These are phyloP conservation scores for Stylonectria norvegica DNA, from an alignment of 2,329 filamentous ascomycete genomes.

Conservation along the genomic window DNA sequence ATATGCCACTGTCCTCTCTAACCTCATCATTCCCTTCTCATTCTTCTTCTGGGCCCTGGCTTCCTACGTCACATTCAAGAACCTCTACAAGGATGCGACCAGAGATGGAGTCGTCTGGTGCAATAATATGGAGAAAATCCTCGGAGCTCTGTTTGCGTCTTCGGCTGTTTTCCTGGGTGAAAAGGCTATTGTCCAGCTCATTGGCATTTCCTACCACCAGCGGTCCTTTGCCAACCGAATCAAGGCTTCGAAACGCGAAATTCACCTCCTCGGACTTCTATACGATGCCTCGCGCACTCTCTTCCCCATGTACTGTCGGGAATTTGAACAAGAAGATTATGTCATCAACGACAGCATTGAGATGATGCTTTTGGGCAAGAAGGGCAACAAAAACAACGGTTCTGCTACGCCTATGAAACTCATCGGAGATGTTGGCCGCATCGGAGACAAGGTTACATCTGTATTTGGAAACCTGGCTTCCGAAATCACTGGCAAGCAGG, in stretches of 20 bases:
- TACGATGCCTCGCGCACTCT: conserved; percentile 86
- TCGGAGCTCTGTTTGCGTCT: conserved; percentile 65
- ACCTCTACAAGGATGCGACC: conserved; percentile 41
- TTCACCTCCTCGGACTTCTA: conserved; percentile 76
- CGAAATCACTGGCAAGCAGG: conserved; percentile 91
- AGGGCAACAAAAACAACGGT: conserved; percentile 48
- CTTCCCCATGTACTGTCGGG: conserved; percentile 88
- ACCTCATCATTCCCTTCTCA: conserved; percentile 63
- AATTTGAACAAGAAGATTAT: conserved; percentile 90
- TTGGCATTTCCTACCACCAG: conserved; percentile 81
- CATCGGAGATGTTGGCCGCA: conserved; percentile 71
- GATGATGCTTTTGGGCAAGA: conserved; percentile 59
- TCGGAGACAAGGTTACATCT: conserved; percentile 91
- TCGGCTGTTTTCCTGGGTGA: conserved; percentile 71
- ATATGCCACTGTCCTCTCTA: conserved; percentile 62
- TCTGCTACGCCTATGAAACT: conserved; percentile 74
- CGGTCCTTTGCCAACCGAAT: conserved; percentile 80
- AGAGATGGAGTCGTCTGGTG: conserved; percentile 48
- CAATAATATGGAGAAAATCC: conserved; percentile 58
- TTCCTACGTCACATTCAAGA: conserved; percentile 59
- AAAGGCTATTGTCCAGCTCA: conserved; percentile 75
- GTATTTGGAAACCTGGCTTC: conserved; percentile 90
- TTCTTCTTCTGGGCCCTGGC: conserved; percentile 67
- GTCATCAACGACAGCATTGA: conserved; percentile 83
- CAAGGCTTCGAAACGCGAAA: conserved; percentile 83